Evolutionary conservation across 768 basidiomycete genomes (phyloP).

Genomic region (Naganishia vaughanmartiniae): DNA sequence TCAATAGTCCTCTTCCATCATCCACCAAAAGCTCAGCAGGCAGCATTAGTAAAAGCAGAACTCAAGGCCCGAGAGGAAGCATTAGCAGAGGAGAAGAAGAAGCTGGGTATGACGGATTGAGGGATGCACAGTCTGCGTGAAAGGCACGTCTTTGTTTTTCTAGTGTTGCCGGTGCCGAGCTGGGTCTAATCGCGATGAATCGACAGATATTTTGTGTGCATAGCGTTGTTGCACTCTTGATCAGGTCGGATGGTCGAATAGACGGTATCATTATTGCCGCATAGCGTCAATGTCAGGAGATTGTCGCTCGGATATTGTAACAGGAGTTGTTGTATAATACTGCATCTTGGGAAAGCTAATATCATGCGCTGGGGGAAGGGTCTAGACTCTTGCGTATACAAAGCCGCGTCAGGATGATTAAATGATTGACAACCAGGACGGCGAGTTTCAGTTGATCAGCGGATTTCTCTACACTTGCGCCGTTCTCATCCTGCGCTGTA

Average conservation of each 20-base stretch:
- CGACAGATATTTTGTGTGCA: too few species aligned
- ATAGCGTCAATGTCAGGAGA: not conserved
- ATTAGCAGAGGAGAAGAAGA: slow-evolving; percentile 76
- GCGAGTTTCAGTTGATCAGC: not conserved
- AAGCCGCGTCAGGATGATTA: not conserved
- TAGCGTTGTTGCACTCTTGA: not conserved
- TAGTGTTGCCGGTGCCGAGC: too few species aligned
- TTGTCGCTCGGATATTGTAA: not conserved
- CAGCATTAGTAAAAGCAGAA: slow-evolving; percentile 80
- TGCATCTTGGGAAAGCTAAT: not conserved
- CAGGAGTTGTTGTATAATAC: slow-evolving; percentile 5
- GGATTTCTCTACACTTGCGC: too few species aligned
- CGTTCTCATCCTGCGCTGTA: too few species aligned
- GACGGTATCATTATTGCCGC: not conserved
- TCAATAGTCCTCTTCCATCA: slow-evolving; percentile 82
- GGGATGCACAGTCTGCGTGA: not conserved
- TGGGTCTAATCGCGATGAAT: too few species aligned
- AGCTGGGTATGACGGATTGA: slow-evolving; percentile 49
- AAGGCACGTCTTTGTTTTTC: not conserved
- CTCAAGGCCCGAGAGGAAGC: slow-evolving; percentile 88
- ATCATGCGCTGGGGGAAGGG: not conserved
- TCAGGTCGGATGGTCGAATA: not conserved
- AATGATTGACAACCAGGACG: too few species aligned
- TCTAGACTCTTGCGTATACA: too few species aligned
- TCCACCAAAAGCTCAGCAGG: slow-evolving; percentile 93